Evolutionary conservation across 2,329 filamentous ascomycete species (phyloP), one percentile per base, ranked within the genome.

Genomic region (Pseudogymnoascus sp.): DNA sequence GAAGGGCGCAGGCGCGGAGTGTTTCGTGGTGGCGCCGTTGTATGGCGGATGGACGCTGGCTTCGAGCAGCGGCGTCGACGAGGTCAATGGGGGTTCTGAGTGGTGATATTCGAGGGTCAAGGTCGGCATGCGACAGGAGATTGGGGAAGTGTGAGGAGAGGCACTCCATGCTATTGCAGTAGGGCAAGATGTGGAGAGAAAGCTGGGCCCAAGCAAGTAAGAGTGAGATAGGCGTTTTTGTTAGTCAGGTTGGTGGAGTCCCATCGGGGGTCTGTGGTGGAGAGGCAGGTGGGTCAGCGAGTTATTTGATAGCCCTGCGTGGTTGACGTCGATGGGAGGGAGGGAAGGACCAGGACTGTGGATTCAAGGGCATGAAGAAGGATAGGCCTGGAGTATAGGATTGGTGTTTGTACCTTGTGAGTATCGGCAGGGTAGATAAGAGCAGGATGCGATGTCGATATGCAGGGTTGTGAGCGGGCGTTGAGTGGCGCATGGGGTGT

Each of bases 111-210:
- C n/a, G 45, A 55, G 45, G 21, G 45, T 55, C 8, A n/a, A 55
- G n/a, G 45, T 55, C 27, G 45, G 45, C 45, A 55, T 55, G 45
- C 45, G 45, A 55, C 27, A 55, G 9, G 45, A 55, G 45, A 55
- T 55, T 55, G 45, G 5, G n/a, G 45, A 55, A 55, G 45, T 55
- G 45, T 33, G 45, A 55, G 5, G n/a, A 55, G n/a, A 55, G 27
- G 29, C 45, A 31, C 45, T 52, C 45, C 45, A 55, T 55, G 29
- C 45, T 55, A 55, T 33, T 55, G 8, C 45, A 18, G 27, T 55
- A 55, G 45, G 45, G 45, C 45, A 55, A 33, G 45, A 52, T 52
- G 45, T 52, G 45, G 45, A 52, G 45, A 31, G 45, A 52, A 29
- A 5, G 42, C 25, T 52, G 25, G 42, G 27, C 45, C 45, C 9